These are phyloP conservation scores for Saccharomycopsis sp. DNA, from an alignment of 805 yeast genomes.

Conservation along the genomic window DNA sequence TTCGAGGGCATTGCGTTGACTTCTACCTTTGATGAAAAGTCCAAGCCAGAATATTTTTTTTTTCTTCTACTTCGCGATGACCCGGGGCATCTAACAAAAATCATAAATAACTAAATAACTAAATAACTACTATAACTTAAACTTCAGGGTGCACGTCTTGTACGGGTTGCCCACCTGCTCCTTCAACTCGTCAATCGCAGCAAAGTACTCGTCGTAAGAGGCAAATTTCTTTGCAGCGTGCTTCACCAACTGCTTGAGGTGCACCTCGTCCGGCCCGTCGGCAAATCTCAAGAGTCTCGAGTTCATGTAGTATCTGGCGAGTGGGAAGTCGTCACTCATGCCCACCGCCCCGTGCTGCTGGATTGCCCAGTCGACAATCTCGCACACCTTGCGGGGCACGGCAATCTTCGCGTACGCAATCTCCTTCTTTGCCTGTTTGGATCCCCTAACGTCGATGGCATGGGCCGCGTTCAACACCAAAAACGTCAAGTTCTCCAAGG, in stretches of 20 bases:
- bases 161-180: conserved; percentile 7
- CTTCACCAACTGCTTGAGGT: conserved; percentile 47
- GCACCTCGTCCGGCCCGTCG: conserved; percentile 66
- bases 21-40: no score
- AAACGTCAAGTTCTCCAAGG: conserved; percentile 44
- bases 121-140: no score
- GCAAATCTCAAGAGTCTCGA: conserved; percentile 53
- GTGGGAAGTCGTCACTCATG: conserved; percentile 49
- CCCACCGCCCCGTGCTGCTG: conserved; percentile 62
- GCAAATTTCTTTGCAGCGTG: conserved; percentile 33
- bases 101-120: no score
- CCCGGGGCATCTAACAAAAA: background rate
- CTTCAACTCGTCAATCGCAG: conserved; percentile 13
- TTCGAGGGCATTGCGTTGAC: conserved; percentile 79
- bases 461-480: conserved; percentile 54
- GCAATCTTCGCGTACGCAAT: conserved; percentile 57
- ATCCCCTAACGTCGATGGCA: conserved; percentile 43
- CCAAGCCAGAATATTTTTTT: conserved; percentile 7
- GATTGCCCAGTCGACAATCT: conserved; percentile 51
- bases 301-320: conserved; percentile 44
- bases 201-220: conserved; percentile 30
- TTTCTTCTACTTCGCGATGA: no score
- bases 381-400: conserved; percentile 46
- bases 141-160: no score
- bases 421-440: conserved; percentile 46